Base-by-base conservation (phyloP, 495 filamentous ascomycete genomes). In the Neurospora sp. region DNA sequence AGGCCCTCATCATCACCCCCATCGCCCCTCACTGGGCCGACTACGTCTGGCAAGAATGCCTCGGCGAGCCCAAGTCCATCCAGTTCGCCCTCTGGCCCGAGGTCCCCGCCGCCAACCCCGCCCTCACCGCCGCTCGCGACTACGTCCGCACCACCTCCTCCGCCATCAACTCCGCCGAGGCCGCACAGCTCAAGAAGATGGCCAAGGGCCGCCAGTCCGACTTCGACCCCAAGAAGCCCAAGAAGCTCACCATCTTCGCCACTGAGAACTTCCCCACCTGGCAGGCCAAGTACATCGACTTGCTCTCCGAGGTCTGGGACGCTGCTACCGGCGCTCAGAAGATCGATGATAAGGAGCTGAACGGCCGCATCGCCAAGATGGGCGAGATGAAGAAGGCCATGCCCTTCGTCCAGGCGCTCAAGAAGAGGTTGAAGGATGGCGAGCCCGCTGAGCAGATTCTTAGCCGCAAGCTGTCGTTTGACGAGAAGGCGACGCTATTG, bases 1-100 rank as follows among this genome's bases (percentile, higher is more conserved):
- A 75, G 73, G 81, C 78, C 17, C 74, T 82, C 40, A 39, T 80
- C 27, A 74, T 84, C 20, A 87, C 90, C 9, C 89, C 91, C 40
- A 90, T 96, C 74, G 91, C 94, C 10, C 96, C 96, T 70, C 96
- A 99, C 83, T 99, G 94, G 92, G 86, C 93, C 70, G 96, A 98
- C 76, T 92, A 96, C 79, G 88, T 99, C 77, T 98, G 93, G 92
- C 88, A 90, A 44, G 94, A 98, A 81, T 86, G 98, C 12, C 89
- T 99, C 72, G 86, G 89, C 73, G 91, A 97, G 84, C 74, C 84
- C 69, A 82, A 85, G 53, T 92, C 91, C 3, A 89, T 98, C 79
- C 94, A 98, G 83, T 89, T 88, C 75, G 93, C 90, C 35, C 83
- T 84, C 73, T 99, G 89, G 86, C 96, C 96, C 69, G 81, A 84